A percentile compares a stretch with the other conserved stretches of the same genome.
These are phyloP conservation scores for Penicillium polonicum DNA, from an alignment of 2,329 filamentous ascomycete genomes.

Conservation along the genomic window DNA sequence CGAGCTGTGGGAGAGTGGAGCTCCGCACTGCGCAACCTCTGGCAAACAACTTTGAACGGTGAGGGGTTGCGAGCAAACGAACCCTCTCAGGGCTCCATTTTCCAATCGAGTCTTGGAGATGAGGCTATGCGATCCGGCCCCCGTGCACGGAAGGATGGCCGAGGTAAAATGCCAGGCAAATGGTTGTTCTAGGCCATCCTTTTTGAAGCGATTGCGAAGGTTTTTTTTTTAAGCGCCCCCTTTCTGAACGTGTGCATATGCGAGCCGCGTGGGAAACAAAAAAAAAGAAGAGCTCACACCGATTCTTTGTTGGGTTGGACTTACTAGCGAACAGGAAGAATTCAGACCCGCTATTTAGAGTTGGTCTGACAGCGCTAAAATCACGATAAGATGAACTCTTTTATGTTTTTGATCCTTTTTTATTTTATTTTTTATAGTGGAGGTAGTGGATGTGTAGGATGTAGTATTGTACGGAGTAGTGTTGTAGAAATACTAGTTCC, in stretches of 20 bases:
- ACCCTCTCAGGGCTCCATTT: slow-evolving; percentile 28
- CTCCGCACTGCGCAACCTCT: slow-evolving; percentile 66
- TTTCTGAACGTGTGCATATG: slow-evolving; percentile 12
- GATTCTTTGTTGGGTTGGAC: slow-evolving; percentile 18
- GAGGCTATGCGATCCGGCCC: slow-evolving; percentile 29
- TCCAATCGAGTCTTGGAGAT: slow-evolving; percentile 36
- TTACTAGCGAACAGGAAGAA: neutral
- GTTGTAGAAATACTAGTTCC: neutral
- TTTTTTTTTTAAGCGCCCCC: slow-evolving; percentile 1
- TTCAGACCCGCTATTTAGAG: slow-evolving; percentile 24
- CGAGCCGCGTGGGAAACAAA: slow-evolving; percentile 7
- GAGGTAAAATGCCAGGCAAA: slow-evolving; percentile 1
- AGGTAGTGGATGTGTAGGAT: neutral
- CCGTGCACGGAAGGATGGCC: slow-evolving; percentile 22
- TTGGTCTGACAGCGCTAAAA: slow-evolving; percentile 26
- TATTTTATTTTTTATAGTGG: neutral
- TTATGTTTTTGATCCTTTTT: neutral
- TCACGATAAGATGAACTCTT: slow-evolving; percentile 22
- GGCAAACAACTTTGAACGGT: slow-evolving; percentile 68
- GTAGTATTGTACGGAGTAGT: neutral
- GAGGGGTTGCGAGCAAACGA: slow-evolving; percentile 61
- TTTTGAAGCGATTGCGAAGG: neutral
- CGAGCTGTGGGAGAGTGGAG: slow-evolving; percentile 72
- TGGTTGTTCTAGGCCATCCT: neutral
- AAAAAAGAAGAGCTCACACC: slow-evolving; percentile 14